Conservation (phyloP, 352 stramenopile genomes). For the Phytophthora cryptogea region DNA sequence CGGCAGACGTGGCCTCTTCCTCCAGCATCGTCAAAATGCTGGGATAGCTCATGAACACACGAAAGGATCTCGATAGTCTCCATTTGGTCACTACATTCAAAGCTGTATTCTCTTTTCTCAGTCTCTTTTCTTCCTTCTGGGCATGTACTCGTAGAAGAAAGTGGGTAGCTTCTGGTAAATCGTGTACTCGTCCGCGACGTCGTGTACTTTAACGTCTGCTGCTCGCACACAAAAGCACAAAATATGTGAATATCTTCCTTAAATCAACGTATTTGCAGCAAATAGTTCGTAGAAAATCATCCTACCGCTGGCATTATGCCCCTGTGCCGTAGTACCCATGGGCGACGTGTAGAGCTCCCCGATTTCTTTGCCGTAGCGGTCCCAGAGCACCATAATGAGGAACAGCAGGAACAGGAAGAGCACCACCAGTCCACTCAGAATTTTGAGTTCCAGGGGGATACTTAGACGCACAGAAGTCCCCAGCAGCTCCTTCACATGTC, state of each 20-base stretch:
- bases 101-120: conserved; percentile 4
- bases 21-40: conserved; percentile 69
- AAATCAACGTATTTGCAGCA: background rate
- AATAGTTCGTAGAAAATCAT: background rate
- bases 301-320: conserved; percentile 37
- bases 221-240: background rate
- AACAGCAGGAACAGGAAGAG: conserved; percentile 85
- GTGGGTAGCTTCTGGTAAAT: conserved; percentile 87
- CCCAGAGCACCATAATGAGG: conserved; percentile 82
- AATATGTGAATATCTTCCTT: background rate
- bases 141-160: conserved; percentile 90
- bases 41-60: conserved; percentile 22
- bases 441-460: conserved; percentile 68
- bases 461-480: conserved; percentile 34
- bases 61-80: background rate
- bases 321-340: conserved; percentile 27
- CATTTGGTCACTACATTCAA: conserved; percentile 3
- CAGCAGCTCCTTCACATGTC: conserved; percentile 40
- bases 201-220: conserved; percentile 64
- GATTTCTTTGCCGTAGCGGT: conserved; percentile 86
- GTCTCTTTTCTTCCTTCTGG: conserved; percentile 62
- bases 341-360: conserved; percentile 72
- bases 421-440: conserved; percentile 63
- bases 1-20: conserved; percentile 70
- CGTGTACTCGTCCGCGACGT: conserved; percentile 79